Conservation (phyloP, 192 early-diverging fungal genomes). For the Pilobolus umbonatus region DNA sequence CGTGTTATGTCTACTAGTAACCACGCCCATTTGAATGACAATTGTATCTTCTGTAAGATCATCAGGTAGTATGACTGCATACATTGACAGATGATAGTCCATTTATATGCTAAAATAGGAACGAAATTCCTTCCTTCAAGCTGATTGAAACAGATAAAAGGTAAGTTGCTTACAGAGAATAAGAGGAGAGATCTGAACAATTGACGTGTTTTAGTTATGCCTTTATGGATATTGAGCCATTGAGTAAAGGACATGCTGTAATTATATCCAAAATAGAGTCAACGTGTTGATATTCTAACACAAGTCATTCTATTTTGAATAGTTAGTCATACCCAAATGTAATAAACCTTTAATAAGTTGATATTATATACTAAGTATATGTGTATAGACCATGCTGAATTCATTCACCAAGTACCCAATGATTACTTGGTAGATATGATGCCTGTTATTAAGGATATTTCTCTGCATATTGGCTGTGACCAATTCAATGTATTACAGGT, state of each 20-base stretch:
- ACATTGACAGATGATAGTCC: too few relatives aligned
- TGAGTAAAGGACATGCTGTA: slow-evolving; percentile 69
- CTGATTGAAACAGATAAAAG: slow-evolving; percentile 75
- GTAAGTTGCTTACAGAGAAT: slow-evolving; percentile 22
- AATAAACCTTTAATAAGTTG: slow-evolving; percentile 8
- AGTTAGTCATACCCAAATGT: slow-evolving; percentile 72
- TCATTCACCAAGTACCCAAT: slow-evolving; percentile 89
- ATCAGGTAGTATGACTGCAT: slow-evolving; percentile 39
- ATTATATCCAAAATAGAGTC: slow-evolving; percentile 5
- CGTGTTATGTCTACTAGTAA: slow-evolving; percentile 6
- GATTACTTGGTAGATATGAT: slow-evolving; percentile 76
- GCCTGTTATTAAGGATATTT: slow-evolving; percentile 85
- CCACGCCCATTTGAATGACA: slow-evolving; percentile 32
- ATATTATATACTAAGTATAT: not conserved
- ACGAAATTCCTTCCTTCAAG: slow-evolving; percentile 80
- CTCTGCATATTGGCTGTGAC: slow-evolving; percentile 62
- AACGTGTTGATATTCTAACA: not conserved
- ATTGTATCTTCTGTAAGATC: slow-evolving; percentile 94
- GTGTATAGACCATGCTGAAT: slow-evolving; percentile 70
- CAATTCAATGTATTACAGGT: slow-evolving; percentile 89
- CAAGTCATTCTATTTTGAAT: not conserved
- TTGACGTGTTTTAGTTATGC: slow-evolving; percentile 44
- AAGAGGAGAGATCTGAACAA: not conserved
- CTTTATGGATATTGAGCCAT: slow-evolving; percentile 79
- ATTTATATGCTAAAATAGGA: too few relatives aligned